Evolutionary conservation across 768 basidiomycete genomes (phyloP).

Genomic region (Rhizopogon vinicolor): DNA sequence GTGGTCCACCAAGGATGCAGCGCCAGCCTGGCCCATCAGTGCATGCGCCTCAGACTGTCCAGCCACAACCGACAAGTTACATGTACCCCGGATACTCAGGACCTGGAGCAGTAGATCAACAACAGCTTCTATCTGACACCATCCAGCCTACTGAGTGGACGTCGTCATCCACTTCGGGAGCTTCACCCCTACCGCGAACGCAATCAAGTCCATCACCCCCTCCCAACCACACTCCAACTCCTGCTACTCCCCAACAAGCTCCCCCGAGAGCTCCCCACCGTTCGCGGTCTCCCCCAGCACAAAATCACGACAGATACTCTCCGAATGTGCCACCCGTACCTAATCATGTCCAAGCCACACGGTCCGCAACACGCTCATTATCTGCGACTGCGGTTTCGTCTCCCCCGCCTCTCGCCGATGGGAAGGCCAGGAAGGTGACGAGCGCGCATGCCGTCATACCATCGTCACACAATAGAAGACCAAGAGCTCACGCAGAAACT

Average conservation of each 20-base stretch:
- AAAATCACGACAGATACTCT: conserved; percentile 33
- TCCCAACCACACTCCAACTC: conserved; percentile 20
- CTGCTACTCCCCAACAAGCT: conserved; percentile 22
- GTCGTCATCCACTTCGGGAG: conserved; percentile 25
- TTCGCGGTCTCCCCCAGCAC: conserved; percentile 53
- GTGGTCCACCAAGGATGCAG: conserved; percentile 16
- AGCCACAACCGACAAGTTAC: conserved; percentile 24
- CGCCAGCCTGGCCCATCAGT: conserved; percentile 22
- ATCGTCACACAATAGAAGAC: conserved; percentile 30
- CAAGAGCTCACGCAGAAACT: conserved; percentile 37
- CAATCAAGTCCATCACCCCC: conserved; percentile 32
- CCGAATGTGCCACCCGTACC: conserved; percentile 14
- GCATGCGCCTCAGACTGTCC: conserved; percentile 24
- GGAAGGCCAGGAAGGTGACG: conserved; percentile 56
- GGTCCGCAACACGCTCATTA: conserved; percentile 59
- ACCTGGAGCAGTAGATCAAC: conserved; percentile 25
- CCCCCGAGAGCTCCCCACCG: conserved; percentile 27
- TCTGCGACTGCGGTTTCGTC: conserved; percentile 42
- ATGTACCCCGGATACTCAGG: conserved; percentile 12
- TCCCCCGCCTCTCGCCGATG: conserved; percentile 32
- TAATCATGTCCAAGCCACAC: conserved; percentile 21
- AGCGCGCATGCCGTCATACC: conserved; percentile 59
- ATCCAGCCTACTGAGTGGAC: conserved; percentile 47
- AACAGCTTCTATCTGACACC: conserved; percentile 54
- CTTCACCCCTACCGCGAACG: conserved; percentile 15